Percentiles rank a stretch among this genome's conserved stretches.
phyloP scores from a whole-genome alignment of 352 stramenopile species.

The Pseudoperonospora humuli region DNA sequence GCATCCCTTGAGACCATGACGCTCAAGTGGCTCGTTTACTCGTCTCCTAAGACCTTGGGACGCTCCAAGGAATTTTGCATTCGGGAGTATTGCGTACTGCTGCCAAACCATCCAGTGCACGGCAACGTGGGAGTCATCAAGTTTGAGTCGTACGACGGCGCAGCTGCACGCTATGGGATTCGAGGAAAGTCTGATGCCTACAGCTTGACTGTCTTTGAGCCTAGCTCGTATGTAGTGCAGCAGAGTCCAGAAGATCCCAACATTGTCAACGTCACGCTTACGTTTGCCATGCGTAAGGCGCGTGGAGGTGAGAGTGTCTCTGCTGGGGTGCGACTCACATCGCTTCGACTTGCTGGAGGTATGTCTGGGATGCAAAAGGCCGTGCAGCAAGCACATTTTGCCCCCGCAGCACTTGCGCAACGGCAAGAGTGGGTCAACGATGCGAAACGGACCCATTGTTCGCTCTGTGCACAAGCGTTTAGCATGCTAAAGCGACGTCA shows the following conservation, averaged over 20 bases:
- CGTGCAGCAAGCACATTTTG: constrained; percentile 68
- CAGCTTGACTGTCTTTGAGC: constrained; percentile 73
- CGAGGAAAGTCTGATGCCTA: constrained; percentile 66
- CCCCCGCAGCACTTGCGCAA: constrained; percentile 43
- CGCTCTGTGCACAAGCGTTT: constrained; percentile 71
- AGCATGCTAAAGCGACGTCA: constrained; percentile 76
- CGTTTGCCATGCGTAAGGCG: constrained; percentile 73
- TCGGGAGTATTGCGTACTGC: constrained; percentile 68
- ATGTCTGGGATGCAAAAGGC: constrained; percentile 44
- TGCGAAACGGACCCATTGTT: constrained; percentile 68
- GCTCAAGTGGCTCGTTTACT: constrained; percentile 80
- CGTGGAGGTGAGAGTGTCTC: constrained; percentile 54
- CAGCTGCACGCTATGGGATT: constrained; percentile 63
- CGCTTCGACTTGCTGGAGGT: constrained; percentile 53
- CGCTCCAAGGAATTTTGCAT: constrained; percentile 78
- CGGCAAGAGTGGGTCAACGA: constrained; percentile 82
- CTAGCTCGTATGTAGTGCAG: constrained; percentile 63
- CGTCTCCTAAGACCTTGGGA: constrained; percentile 65
- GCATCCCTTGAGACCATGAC: constrained; percentile 50
- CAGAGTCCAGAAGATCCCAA: constrained; percentile 56
- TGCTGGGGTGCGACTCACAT: constrained; percentile 59
- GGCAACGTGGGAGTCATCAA: constrained; percentile 58
- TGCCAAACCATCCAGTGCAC: constrained; percentile 48
- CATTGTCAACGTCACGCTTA: constrained; percentile 59
- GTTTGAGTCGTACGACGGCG: constrained; percentile 79